phyloP scores from a whole-genome alignment of 2,329 filamentous ascomycete genomes.

The Colletotrichum incanum region DNA sequence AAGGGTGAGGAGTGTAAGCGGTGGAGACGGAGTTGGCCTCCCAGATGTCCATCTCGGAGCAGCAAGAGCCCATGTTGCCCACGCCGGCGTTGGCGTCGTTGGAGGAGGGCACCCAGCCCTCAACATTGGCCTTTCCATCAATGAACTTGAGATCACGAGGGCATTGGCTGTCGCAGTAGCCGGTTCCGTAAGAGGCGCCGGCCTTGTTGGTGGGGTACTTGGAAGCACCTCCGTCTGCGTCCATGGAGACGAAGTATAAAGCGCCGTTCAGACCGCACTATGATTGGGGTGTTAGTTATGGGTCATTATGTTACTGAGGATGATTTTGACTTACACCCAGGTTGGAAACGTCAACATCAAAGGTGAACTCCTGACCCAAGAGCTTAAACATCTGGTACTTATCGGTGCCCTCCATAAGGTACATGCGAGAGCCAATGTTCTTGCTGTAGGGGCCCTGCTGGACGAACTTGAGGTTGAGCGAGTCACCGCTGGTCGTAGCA shows the following conservation, averaged over 20 bases:
- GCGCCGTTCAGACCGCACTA: conserved; percentile 82
- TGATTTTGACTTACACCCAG: conserved; percentile 52
- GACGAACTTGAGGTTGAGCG: conserved; percentile 71
- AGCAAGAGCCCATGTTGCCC: conserved; percentile 70
- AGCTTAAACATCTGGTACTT: conserved; percentile 78
- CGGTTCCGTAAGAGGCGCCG: conserved; percentile 73
- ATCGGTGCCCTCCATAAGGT: conserved; percentile 73
- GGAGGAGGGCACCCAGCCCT: conserved; percentile 65
- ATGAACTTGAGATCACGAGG: conserved; percentile 71
- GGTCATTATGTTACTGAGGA: too few species aligned
- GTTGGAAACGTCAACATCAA: conserved; percentile 79
- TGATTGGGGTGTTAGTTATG: neutral
- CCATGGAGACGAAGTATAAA: conserved; percentile 77
- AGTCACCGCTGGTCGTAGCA: conserved; percentile 65
- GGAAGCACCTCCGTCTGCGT: conserved; percentile 68
- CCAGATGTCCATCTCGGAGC: conserved; percentile 75
- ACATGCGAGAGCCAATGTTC: conserved; percentile 72
- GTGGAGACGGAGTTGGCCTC: conserved; percentile 78
- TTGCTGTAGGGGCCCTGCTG: conserved; percentile 64
- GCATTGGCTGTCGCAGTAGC: conserved; percentile 68
- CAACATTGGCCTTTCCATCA: conserved; percentile 69
- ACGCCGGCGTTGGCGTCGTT: conserved; percentile 70
- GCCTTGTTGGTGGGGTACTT: conserved; percentile 67
- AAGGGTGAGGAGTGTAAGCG: conserved; percentile 78
- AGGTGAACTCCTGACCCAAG: conserved; percentile 78